Evolutionary conservation across 495 filamentous ascomycete genomes (phyloP).

Genomic region (Talaromyces wortmannii): DNA sequence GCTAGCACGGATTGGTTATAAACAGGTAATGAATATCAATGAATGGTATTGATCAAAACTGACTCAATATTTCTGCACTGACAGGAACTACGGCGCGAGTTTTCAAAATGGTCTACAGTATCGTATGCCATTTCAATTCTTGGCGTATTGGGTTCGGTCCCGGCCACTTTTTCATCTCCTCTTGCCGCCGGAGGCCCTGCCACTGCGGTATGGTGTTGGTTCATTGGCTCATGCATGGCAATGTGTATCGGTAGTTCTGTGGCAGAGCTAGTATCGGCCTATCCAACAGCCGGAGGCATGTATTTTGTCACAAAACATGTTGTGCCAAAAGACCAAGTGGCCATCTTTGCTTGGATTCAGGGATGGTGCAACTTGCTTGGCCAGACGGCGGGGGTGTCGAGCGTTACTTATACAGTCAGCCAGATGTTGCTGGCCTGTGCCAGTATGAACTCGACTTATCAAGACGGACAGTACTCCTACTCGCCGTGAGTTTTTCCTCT

Average conservation of each 20-base stretch:
- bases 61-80: too few relatives aligned
- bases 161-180: conserved; percentile 59
- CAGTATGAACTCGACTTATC: conserved; percentile 50
- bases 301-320: conserved; percentile 59
- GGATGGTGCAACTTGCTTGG: conserved; percentile 59
- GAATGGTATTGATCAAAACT: too few relatives aligned
- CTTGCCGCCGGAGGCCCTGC: conserved; percentile 61
- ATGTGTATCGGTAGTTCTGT: conserved; percentile 62
- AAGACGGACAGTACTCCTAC: conserved; percentile 36
- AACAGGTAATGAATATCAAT: conserved; percentile 40
- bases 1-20: conserved; percentile 61
- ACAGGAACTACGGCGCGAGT: conserved; percentile 58
- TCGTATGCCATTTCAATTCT: conserved; percentile 71
- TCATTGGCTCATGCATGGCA: conserved; percentile 61
- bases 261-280: conserved; percentile 55
- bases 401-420: conserved; percentile 48
- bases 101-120: conserved; percentile 68
- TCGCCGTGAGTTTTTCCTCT: conserved; percentile 27
- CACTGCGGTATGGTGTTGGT: conserved; percentile 67
- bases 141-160: conserved; percentile 62
- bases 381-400: conserved; percentile 52
- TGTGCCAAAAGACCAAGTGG: conserved; percentile 48
- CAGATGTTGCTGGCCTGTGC: conserved; percentile 52
- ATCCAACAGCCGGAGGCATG: conserved; percentile 59
- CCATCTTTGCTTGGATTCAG: conserved; percentile 54